Evolutionary conservation across 805 yeast species (phyloP), one percentile per base, ranked within the genome.

Genomic region (Teunomyces lycoperdinae): DNA sequence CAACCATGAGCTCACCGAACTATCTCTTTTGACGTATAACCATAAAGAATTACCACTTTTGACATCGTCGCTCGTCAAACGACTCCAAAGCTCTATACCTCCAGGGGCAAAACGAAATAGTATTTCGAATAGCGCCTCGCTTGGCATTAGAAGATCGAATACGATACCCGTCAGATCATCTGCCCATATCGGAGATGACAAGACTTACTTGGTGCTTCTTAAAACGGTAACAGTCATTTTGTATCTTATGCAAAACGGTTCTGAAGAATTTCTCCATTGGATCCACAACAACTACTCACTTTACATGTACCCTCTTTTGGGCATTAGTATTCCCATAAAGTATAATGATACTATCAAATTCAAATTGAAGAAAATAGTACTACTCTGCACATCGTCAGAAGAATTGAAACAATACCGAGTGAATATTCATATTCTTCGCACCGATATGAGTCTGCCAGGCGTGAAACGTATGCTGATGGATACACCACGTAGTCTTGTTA

Each of bases 201-300:
- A 38, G 11, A 26, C 28, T 6, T 38, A 44, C 44, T 44, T 51
- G 44, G 38, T 45, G 9, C 32, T 79, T 0, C 56, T 80, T 45
- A 83, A 82, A 57, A 71, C 80, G 2, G 58, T 81, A 13, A 78
- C 86, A 0, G 73, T 83, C 10, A 65, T 80, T 2, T 67, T 77
- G 29, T 81, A 78, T 50, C 55, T 80, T 30, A 52, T 81, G 14
- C 76, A 80, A 48, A 76, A 79, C 33, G 87, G 87, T 0, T 78
- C 85, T 0, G 60, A 58, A 26, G 77, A 70, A 13, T 81, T 80
- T 58, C 66, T 76, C 9, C 51, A 62, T 4, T 81, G 85, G 82
- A 53, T 73, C n/a, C 41, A 47, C 16, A 9, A 24, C 5, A 47
- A 52, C 27, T 58, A 50, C 43, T 34, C 27, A 8, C 39, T 10